A percentile compares a stretch with the other conserved stretches of the same genome.
These are phyloP conservation scores for Babesia bovis DNA, from an alignment of 169 alveolate genomes.

Conservation along the genomic window DNA sequence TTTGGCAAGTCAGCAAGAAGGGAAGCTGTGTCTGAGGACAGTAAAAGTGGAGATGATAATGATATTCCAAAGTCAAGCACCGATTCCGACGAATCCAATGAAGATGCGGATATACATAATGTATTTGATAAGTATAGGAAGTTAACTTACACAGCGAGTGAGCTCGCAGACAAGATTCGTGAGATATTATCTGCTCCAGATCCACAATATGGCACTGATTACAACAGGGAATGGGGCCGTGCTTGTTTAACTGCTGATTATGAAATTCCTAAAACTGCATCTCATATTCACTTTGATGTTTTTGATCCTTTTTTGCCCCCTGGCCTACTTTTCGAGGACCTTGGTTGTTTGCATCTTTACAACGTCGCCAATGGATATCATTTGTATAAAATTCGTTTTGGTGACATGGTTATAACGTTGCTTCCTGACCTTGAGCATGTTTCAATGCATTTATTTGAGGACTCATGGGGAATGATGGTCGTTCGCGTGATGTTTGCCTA, in stretches of 20 bases:
- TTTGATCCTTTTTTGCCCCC: slow-evolving; percentile 55
- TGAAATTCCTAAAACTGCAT: slow-evolving; percentile 34
- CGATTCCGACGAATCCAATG: neutral
- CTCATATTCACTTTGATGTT: slow-evolving; percentile 42
- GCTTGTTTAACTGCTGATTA: slow-evolving; percentile 55
- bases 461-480: slow-evolving; percentile 53
- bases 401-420: slow-evolving; percentile 63
- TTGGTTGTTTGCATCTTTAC: slow-evolving; percentile 50
- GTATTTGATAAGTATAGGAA: slow-evolving; percentile 1
- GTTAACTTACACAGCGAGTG: slow-evolving; percentile 1
- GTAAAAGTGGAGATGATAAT: no score
- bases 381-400: slow-evolving; percentile 51
- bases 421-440: slow-evolving; percentile 58
- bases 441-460: slow-evolving; percentile 59
- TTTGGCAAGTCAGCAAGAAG: no score
- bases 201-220: slow-evolving; percentile 52
- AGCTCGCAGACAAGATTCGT: slow-evolving; percentile 15
- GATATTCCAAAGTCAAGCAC: no score
- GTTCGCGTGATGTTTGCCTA: slow-evolving; percentile 42
- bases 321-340: slow-evolving; percentile 53
- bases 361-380: slow-evolving; percentile 20
- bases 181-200: slow-evolving; percentile 29
- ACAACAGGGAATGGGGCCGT: slow-evolving; percentile 67
- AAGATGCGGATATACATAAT: neutral
- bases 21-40: no score